Base-by-base conservation (phyloP, 225 moss, liverwort and hornwort species). In the Rhytidiadelphus loreus region DNA sequence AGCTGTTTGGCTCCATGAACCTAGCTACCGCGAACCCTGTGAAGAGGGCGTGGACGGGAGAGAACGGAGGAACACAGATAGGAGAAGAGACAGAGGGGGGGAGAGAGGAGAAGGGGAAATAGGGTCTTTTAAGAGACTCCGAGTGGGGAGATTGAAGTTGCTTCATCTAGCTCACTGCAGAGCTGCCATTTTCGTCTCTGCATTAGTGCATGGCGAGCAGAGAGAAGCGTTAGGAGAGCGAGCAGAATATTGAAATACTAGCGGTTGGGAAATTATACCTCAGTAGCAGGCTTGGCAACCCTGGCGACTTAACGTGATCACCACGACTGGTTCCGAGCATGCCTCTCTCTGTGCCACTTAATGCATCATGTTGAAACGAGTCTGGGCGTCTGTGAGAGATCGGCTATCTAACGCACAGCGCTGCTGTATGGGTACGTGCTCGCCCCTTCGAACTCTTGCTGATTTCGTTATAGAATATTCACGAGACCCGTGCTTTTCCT, bases 1-100 rank as follows among this genome's bases (percentile, higher is more conserved):
- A 89, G 87, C 80, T 89, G 91, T 84, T 87, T 41, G 84, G 16
- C 73, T 65, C 80, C 89, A 74, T 82, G 89, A 84, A 75, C 18
- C 83, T 39, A 50, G 50, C 50, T 50, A 39, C 8, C 50, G 35
- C 69, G 10, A 50, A 53, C 37, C 64, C 43, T 65, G 83, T 78
- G 66, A 44, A 77, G 41, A 56, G 68, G 79, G 44, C 33, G 55
- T 11, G 23, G 56, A 63, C 33, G 33, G 64, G 28, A 32, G 76
- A 16, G 76, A 66, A 35, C 79, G 66, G 53, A 89, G 80, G 41
- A 39, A 25, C 71, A 12, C 20, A 41, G 26, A 20, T 24, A 43
- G 71, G 63, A 32, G 70, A 58, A 29, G 17, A 73, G 52, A 18
- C 24, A 39, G 59, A 53, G 30, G 7, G 50, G 37, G 5, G 62